A percentile compares a stretch with the other conserved stretches of the same genome.
Evolutionary conservation across 2,329 filamentous ascomycete species (phyloP).

Genomic region (Penicillium psychrosexuale): DNA sequence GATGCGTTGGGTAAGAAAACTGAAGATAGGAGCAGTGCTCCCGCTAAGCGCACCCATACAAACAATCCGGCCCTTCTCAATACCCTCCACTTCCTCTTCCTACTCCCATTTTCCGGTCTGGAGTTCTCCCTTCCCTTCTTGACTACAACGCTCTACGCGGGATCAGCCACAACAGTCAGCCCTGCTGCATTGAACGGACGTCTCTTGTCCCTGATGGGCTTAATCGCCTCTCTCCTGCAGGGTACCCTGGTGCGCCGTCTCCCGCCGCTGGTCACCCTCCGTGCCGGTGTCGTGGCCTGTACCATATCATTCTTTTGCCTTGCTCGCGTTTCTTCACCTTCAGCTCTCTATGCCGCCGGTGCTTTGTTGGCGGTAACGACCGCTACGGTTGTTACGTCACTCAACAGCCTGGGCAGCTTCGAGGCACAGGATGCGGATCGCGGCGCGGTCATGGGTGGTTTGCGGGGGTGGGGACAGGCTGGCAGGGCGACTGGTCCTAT

Average conservation of each 20-base stretch:
- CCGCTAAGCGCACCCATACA: slow-evolving; percentile 50
- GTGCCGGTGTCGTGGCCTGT: slow-evolving; percentile 73
- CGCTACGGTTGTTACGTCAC: slow-evolving; percentile 87
- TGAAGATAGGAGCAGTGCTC: neutral
- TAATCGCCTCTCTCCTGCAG: slow-evolving; percentile 88
- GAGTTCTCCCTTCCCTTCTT: slow-evolving; percentile 97
- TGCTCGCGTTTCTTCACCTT: slow-evolving; percentile 63
- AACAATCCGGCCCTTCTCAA: slow-evolving; percentile 85
- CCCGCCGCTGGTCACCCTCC: slow-evolving; percentile 74
- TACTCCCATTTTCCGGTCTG: slow-evolving; percentile 97
- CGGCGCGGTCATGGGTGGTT: slow-evolving; percentile 79
- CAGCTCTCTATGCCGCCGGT: slow-evolving; percentile 75
- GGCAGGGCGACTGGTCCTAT: slow-evolving; percentile 83
- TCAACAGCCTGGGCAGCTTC: slow-evolving; percentile 89
- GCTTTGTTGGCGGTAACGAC: slow-evolving; percentile 83
- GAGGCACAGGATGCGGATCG: slow-evolving; percentile 77
- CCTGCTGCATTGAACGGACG: slow-evolving; percentile 73
- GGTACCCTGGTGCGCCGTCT: slow-evolving; percentile 85
- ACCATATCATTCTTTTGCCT: slow-evolving; percentile 78
- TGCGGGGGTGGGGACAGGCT: slow-evolving; percentile 78
- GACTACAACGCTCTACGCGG: slow-evolving; percentile 90
- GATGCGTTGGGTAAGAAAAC: neutral
- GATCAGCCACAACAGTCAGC: slow-evolving; percentile 48
- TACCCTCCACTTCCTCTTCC: slow-evolving; percentile 79
- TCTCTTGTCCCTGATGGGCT: slow-evolving; percentile 83